phyloP scores from a whole-genome alignment of 768 basidiomycete species.

The Hygrophorus russula region DNA sequence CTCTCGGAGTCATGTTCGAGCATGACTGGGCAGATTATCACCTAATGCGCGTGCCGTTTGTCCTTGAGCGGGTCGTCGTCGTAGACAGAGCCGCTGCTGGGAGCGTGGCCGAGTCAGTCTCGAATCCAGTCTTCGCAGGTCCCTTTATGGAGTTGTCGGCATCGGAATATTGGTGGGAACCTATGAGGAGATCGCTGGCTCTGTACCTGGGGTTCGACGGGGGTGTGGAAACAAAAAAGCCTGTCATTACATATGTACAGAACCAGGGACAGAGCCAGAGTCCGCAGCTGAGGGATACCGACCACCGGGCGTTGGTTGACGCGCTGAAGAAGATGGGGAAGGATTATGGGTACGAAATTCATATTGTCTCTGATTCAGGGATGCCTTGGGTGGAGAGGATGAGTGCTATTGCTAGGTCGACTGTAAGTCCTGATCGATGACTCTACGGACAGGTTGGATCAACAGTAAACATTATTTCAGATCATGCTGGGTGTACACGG shows the following conservation, averaged over 20 bases:
- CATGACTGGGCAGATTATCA: conserved; percentile 75
- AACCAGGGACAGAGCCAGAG: conserved; percentile 43
- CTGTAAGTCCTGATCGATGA: conserved; percentile 29
- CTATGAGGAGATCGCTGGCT: conserved; percentile 32
- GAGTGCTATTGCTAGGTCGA: conserved; percentile 54
- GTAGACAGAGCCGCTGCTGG: conserved; percentile 64
- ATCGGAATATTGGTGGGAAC: conserved; percentile 62
- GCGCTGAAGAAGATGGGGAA: conserved; percentile 42
- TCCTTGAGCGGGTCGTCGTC: conserved; percentile 68
- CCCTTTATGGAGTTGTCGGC: conserved; percentile 28
- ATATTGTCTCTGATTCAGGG: conserved; percentile 32
- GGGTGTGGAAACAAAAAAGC: conserved; percentile 24
- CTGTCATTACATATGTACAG: conserved; percentile 61
- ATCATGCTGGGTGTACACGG: conserved; percentile 53
- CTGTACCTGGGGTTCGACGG: conserved; percentile 29
- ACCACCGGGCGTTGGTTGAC: conserved; percentile 52
- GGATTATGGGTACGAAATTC: conserved; percentile 41
- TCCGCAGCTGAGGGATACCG: conserved; percentile 36
- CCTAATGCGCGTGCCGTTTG: conserved; percentile 54
- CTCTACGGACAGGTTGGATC: conserved; percentile 6
- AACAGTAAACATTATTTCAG: conserved; percentile 19
- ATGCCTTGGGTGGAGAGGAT: conserved; percentile 54
- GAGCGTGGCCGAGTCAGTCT: conserved; percentile 13
- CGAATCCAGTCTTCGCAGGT: conserved; percentile 31
- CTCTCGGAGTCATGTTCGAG: conserved; percentile 50